Percentiles rank a stretch among this genome's conserved stretches.
These are phyloP conservation scores for Circinella umbellata DNA, from an alignment of 371 early-diverging fungal genomes.

Conservation along the genomic window DNA sequence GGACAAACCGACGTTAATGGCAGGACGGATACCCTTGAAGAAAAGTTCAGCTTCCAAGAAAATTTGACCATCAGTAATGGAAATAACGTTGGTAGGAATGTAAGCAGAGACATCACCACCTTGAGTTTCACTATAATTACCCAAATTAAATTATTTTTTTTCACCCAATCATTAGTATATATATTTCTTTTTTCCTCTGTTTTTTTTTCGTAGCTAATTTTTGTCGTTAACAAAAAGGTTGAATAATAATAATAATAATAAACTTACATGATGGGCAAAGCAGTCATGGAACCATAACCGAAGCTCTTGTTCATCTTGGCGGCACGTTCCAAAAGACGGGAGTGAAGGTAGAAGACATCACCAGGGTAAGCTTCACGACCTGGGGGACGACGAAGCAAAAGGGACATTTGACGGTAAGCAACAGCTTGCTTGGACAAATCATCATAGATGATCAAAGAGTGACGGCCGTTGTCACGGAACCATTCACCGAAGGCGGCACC, in stretches of 20 bases:
- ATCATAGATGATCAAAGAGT: slow-evolving; percentile 93
- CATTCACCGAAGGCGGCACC: slow-evolving; percentile 93
- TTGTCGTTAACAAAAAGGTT: no score
- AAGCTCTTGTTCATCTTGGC: slow-evolving; percentile 95
- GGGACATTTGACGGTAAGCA: slow-evolving; percentile 97
- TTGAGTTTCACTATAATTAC: slow-evolving; percentile 90
- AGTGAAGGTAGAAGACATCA: slow-evolving; percentile 98
- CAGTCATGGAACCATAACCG: slow-evolving; percentile 93
- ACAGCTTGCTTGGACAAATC: slow-evolving; percentile 98
- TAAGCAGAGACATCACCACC: slow-evolving; percentile 98
- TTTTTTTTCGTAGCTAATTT: not conserved
- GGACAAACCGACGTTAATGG: slow-evolving; percentile 98
- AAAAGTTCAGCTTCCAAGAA: slow-evolving; percentile 97
- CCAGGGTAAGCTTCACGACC: slow-evolving; percentile 98
- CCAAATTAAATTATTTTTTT: slow-evolving; percentile 79
- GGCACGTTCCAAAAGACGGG: slow-evolving; percentile 95
- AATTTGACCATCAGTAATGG: slow-evolving; percentile 92
- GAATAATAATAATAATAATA: no score
- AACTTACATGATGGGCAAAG: slow-evolving; percentile 94
- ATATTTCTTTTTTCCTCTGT: not conserved
- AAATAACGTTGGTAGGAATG: slow-evolving; percentile 98
- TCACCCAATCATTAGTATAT: no score
- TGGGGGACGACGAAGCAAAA: slow-evolving; percentile 96
- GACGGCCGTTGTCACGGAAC: slow-evolving; percentile 97
- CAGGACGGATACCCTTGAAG: slow-evolving; percentile 98